phyloP scores from a whole-genome alignment of 2,329 filamentous ascomycete species.

The Phyllachora maydis region DNA sequence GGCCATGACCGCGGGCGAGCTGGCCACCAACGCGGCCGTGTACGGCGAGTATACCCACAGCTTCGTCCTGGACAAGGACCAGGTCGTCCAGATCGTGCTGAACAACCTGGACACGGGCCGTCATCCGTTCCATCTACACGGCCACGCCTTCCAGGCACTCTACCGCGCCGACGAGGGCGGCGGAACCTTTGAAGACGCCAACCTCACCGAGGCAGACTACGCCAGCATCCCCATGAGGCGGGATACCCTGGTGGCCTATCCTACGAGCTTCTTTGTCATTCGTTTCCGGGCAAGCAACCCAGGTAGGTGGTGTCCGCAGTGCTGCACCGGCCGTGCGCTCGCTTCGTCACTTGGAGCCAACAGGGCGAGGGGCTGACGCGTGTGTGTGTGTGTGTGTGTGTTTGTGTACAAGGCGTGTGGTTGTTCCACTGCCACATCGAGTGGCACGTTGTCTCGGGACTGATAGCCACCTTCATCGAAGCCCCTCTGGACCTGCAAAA shows the following conservation, averaged over 20 bases:
- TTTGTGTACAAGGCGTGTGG: slow-evolving; percentile 33
- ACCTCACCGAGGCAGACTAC: slow-evolving; percentile 3
- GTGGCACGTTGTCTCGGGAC: slow-evolving; percentile 52
- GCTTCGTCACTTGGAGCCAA: slow-evolving; percentile 6
- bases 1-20: slow-evolving; percentile 40
- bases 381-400: not conserved
- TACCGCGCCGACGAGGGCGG: slow-evolving; percentile 35
- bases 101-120: slow-evolving; percentile 54
- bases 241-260: slow-evolving; percentile 45
- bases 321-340: too few relatives aligned
- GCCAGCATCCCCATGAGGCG: slow-evolving; percentile 35
- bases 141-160: slow-evolving; percentile 52
- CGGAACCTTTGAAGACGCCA: slow-evolving; percentile 29
- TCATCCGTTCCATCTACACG: slow-evolving; percentile 65
- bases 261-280: slow-evolving; percentile 46
- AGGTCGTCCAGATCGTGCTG: slow-evolving; percentile 55
- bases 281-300: slow-evolving; percentile 49
- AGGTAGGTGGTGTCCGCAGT: too few relatives aligned
- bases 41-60: slow-evolving; percentile 48
- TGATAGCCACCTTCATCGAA: slow-evolving; percentile 44
- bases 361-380: not conserved
- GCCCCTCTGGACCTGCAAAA: slow-evolving; percentile 41
- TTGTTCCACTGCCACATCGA: slow-evolving; percentile 67
- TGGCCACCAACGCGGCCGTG: slow-evolving; percentile 33
- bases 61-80: slow-evolving; percentile 44